A percentile compares a stretch with the other conserved stretches of the same genome.
These are phyloP conservation scores for Pleurotus giganteus DNA, from an alignment of 768 basidiomycete species.

Conservation along the genomic window DNA sequence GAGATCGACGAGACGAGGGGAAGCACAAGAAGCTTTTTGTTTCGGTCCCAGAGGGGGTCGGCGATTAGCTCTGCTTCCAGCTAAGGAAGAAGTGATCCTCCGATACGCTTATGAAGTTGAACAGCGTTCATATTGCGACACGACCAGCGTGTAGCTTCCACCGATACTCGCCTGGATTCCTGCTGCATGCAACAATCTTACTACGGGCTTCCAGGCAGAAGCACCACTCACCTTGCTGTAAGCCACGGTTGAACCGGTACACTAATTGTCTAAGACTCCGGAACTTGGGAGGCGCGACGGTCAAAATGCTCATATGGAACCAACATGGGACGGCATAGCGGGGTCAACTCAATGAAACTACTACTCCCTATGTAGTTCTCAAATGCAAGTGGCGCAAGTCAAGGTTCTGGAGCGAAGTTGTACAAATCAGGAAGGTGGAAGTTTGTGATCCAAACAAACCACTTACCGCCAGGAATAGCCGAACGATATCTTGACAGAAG, in stretches of 20 bases:
- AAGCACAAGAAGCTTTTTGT: constrained; percentile 79
- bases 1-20: constrained; percentile 84
- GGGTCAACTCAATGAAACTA: constrained; percentile 70
- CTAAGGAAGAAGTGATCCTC: neutral
- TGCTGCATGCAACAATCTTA: constrained; percentile 30
- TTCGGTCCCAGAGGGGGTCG: constrained; percentile 71
- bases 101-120: constrained; percentile 51
- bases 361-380: constrained; percentile 64
- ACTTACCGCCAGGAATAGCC: constrained; percentile 56
- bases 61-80: constrained; percentile 49
- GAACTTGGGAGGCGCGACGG: constrained; percentile 73
- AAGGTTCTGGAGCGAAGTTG: constrained; percentile 53
- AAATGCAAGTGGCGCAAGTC: constrained; percentile 68
- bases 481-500: constrained; percentile 28
- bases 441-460: constrained; percentile 6
- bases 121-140: constrained; percentile 64
- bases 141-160: constrained; percentile 72
- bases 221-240: constrained; percentile 60
- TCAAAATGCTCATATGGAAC: too few relatives aligned
- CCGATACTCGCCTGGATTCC: constrained; percentile 82
- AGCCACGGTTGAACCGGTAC: constrained; percentile 74
- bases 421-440: constrained; percentile 8
- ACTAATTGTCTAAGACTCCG: constrained; percentile 74
- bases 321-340: too few relatives aligned
- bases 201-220: neutral